These are phyloP conservation scores for Cryptosporidium tyzzeri DNA, from an alignment of 169 alveolate genomes.

Conservation along the genomic window DNA sequence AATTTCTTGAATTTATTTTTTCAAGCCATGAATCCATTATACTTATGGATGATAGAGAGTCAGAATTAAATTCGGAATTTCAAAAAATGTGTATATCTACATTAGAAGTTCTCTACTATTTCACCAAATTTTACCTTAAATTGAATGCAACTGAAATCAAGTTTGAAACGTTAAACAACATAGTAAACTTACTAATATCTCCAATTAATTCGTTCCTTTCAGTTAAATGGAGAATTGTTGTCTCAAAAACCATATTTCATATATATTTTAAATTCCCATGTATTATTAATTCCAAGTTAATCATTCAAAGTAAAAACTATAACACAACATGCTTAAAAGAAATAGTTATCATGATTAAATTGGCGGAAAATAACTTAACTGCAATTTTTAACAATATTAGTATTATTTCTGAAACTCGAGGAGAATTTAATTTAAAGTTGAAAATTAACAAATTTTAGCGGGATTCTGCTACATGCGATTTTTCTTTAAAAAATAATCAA, in stretches of 20 bases:
- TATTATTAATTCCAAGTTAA: slow-evolving; percentile 6
- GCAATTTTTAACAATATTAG: not conserved
- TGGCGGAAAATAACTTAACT: not conserved
- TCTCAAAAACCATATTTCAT: slow-evolving; percentile 16
- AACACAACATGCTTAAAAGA: not conserved
- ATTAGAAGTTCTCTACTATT: slow-evolving; percentile 21
- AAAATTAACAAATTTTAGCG: slow-evolving; percentile 17
- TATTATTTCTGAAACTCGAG: slow-evolving; percentile 18
- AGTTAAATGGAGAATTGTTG: slow-evolving; percentile 1
- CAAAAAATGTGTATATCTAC: slow-evolving; percentile 23
- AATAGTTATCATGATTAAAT: not conserved
- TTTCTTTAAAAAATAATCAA: not conserved
- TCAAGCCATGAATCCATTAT: not conserved
- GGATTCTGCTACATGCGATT: not conserved
- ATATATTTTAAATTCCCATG: slow-evolving; percentile 11
- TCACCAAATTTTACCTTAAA: slow-evolving; percentile 30
- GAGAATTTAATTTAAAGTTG: not conserved
- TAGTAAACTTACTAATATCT: slow-evolving; percentile 15
- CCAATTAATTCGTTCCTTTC: slow-evolving; percentile 25
- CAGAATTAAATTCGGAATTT: slow-evolving; percentile 23
- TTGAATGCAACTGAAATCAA: slow-evolving; percentile 5
- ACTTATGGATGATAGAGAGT: slow-evolving; percentile 62
- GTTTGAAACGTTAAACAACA: slow-evolving; percentile 7
- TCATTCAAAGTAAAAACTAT: not conserved
- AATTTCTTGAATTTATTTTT: slow-evolving; percentile 7